These are phyloP conservation scores for Termitomyces sp. DNA, from an alignment of 1,284 basidiomycete genomes.

Conservation along the genomic window DNA sequence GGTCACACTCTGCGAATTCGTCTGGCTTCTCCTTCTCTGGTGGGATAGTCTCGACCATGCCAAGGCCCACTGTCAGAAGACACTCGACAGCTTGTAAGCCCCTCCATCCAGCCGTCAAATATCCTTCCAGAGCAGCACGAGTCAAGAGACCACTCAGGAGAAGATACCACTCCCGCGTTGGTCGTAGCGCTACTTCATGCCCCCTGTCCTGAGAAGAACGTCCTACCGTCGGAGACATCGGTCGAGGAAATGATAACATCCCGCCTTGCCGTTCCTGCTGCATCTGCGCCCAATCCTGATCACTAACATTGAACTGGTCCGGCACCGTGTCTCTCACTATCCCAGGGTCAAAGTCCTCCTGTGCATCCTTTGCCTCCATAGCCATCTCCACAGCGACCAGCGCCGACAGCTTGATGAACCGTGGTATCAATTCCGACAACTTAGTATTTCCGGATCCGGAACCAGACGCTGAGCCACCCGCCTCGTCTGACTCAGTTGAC, in stretches of 20 bases:
- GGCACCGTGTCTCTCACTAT: constrained; percentile 10
- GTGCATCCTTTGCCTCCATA: constrained; percentile 48
- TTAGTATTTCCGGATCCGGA: constrained; percentile 56
- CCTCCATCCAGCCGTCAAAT: constrained; percentile 73
- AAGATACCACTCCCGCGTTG: constrained; percentile 76
- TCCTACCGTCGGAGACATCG: constrained; percentile 12
- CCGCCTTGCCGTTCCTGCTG: constrained; percentile 8
- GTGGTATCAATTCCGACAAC: constrained; percentile 61
- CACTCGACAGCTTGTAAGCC: constrained; percentile 67
- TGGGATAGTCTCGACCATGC: constrained; percentile 28
- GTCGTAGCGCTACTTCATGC: constrained; percentile 49
- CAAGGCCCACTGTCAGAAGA: constrained; percentile 68
- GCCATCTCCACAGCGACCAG: constrained; percentile 70
- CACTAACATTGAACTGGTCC: constrained; percentile 9
- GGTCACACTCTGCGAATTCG: constrained; percentile 59
- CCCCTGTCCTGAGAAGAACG: constrained; percentile 25
- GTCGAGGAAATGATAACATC: constrained; percentile 12
- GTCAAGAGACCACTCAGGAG: constrained; percentile 71
- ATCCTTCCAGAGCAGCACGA: constrained; percentile 76
- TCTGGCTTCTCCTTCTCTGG: constrained; percentile 28
- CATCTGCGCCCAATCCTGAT: constrained; percentile 15
- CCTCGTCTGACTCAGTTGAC: constrained; percentile 10
- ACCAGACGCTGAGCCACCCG: constrained; percentile 24
- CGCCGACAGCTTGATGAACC: constrained; percentile 71
- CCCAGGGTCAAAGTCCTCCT: constrained; percentile 23